Base-by-base conservation (phyloP, 192 early-diverging fungal species). In the Geosiphon pyriformis region DNA sequence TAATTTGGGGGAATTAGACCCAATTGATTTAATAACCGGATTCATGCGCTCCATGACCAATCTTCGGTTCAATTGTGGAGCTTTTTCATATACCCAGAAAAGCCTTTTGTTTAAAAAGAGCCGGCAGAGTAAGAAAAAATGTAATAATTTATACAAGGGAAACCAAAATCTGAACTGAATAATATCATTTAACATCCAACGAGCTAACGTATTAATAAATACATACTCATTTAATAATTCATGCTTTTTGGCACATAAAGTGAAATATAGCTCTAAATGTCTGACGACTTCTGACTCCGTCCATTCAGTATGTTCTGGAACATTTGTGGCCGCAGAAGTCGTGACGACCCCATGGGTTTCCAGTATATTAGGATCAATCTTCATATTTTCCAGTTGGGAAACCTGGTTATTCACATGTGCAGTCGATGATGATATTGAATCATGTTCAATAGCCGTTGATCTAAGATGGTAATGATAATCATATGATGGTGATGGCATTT, bases 191-290 rank as follows among this genome's bases (percentile, higher is more conserved):
- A 46, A 10, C 17, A 46, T 10, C 17, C 17, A 22, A n/a, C 8
- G 47, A 22, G 20, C 6, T 23, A 23, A 42, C 11, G 17, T 18
- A 23, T 50, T 56, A 61, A 51, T 30, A 20, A 27, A 7, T n/a
- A 71, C 71, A 78, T 77, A 90, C 89, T 78, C 73, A 33, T 71
- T 59, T 46, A 94, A 72, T n/a, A 94, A 62, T 22, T 82, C 76
- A 56, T 77, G 83, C 47, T 90, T 90, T 66, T 87, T 89, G 48
- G 80, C 82, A 64, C 88, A 89, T 10, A 92, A 70, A 23, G 88
- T 84, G 67, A 94, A 85, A 71, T 79, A 93, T 27, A 94, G 70
- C 61, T 94, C 92, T 33, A 92, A 59, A 59, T 83, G 82, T 18
- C 80, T 61, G 11, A 83, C 74, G 15, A 90, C 80, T 61, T 88